Conservation (phyloP, 2,329 filamentous ascomycete species). For the Fusarium praegraminearum region DNA sequence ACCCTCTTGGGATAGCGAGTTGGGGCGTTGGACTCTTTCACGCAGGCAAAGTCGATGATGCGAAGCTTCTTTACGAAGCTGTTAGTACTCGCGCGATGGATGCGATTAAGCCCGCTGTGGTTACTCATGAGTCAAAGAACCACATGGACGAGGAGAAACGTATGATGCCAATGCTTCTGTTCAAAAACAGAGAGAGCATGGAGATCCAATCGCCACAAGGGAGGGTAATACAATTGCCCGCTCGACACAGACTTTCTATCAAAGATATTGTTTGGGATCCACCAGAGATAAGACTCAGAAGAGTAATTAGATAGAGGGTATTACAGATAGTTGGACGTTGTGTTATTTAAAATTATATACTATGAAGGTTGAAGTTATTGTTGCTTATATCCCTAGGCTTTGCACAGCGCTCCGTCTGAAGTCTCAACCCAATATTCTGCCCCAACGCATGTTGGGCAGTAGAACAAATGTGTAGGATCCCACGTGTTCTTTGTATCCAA, state of each 20-base stretch:
- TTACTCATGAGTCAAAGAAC: rapidly evolving
- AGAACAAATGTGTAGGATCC: constrained; percentile 31
- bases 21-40: constrained; percentile 13
- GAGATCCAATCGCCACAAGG: background rate
- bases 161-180: constrained; percentile 1
- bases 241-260: constrained; percentile 5
- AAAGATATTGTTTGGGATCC: constrained; percentile 21
- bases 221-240: background rate
- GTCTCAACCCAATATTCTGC: constrained; percentile 24
- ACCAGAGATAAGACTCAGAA: constrained; percentile 4
- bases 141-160: background rate
- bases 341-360: background rate
- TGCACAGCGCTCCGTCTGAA: constrained; percentile 24
- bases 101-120: background rate
- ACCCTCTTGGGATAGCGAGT: constrained; percentile 10
- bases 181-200: background rate
- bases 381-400: background rate
- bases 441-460: constrained; percentile 35
- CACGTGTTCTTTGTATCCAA: constrained; percentile 25
- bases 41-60: constrained; percentile 7
- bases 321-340: rapidly evolving
- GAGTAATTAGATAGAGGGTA: background rate
- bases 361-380: background rate
- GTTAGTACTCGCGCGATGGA: constrained; percentile 14
- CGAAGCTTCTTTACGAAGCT: constrained; percentile 1